These are phyloP conservation scores for Pestalotiopsis sp. DNA, from an alignment of 2,329 filamentous ascomycete genomes.

Conservation along the genomic window DNA sequence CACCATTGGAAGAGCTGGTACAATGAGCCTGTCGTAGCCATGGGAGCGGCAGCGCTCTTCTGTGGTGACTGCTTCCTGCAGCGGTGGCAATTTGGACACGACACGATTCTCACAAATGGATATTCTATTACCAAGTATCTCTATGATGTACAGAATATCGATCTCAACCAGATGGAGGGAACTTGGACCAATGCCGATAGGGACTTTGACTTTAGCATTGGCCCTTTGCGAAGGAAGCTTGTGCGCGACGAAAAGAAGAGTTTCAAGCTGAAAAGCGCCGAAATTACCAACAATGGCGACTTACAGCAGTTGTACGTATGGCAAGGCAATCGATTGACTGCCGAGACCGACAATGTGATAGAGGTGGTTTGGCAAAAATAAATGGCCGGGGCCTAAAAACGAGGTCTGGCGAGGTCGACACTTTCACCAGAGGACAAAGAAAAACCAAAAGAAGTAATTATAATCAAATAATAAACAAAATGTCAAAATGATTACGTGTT, in stretches of 20 bases:
- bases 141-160: slow-evolving; percentile 39
- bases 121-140: slow-evolving; percentile 57
- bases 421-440: background rate
- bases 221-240: slow-evolving; percentile 47
- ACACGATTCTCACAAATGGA: slow-evolving; percentile 59
- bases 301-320: slow-evolving; percentile 60
- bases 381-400: background rate
- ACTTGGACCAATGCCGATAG: slow-evolving; percentile 53
- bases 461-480: too few species aligned
- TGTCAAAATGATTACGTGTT: too few species aligned
- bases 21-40: slow-evolving; percentile 48
- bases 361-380: slow-evolving; percentile 51
- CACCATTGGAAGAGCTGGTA: slow-evolving; percentile 70
- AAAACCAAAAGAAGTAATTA: too few species aligned
- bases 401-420: background rate
- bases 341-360: slow-evolving; percentile 49
- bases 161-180: slow-evolving; percentile 51
- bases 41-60: slow-evolving; percentile 50
- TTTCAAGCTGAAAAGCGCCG: slow-evolving; percentile 49
- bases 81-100: slow-evolving; percentile 51
- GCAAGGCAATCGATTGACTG: slow-evolving; percentile 39
- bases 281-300: slow-evolving; percentile 39
- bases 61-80: slow-evolving; percentile 64
- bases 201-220: slow-evolving; percentile 56
- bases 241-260: slow-evolving; percentile 50